A percentile compares a stretch with the other conserved stretches of the same genome.
Evolutionary conservation across 2,329 filamentous ascomycete genomes (phyloP).

Genomic region (Davidsoniella eucalypti): DNA sequence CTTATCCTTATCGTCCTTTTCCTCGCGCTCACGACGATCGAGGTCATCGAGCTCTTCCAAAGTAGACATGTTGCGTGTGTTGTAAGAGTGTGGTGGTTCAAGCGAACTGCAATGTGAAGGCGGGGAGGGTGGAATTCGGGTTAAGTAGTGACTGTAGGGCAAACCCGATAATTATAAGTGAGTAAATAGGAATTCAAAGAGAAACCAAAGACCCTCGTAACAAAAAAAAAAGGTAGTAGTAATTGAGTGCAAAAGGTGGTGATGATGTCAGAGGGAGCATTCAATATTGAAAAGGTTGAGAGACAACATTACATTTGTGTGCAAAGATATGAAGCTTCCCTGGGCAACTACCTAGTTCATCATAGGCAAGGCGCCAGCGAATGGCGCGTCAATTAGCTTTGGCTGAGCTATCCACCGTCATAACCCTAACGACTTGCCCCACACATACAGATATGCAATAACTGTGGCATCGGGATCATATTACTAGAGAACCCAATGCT

Average conservation of each 20-base stretch:
- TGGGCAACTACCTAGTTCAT: neutral
- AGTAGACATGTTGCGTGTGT: conserved; percentile 51
- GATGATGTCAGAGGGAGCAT: conserved; percentile 6
- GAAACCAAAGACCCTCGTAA: neutral
- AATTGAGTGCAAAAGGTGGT: neutral
- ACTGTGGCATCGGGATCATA: too few species aligned
- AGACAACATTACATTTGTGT: neutral
- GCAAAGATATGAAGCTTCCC: neutral
- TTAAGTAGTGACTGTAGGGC: neutral
- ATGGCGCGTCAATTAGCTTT: conserved; percentile 4
- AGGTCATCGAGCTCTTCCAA: conserved; percentile 85
- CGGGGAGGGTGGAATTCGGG: neutral
- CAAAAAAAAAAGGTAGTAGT: neutral
- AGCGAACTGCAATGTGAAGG: neutral
- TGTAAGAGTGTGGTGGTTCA: conserved; percentile 13
- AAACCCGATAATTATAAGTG: neutral
- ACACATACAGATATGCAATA: too few species aligned
- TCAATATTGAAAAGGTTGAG: neutral
- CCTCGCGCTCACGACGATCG: conserved; percentile 61
- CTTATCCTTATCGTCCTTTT: conserved; percentile 21
- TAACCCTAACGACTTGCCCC: too few species aligned
- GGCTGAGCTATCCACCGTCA: neutral
- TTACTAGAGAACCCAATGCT: too few species aligned
- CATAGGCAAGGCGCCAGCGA: conserved; percentile 3
- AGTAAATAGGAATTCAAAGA: neutral